Evolutionary conservation across 129 eudicot species (phyloP).

Genomic region (Lactuca saligna): DNA sequence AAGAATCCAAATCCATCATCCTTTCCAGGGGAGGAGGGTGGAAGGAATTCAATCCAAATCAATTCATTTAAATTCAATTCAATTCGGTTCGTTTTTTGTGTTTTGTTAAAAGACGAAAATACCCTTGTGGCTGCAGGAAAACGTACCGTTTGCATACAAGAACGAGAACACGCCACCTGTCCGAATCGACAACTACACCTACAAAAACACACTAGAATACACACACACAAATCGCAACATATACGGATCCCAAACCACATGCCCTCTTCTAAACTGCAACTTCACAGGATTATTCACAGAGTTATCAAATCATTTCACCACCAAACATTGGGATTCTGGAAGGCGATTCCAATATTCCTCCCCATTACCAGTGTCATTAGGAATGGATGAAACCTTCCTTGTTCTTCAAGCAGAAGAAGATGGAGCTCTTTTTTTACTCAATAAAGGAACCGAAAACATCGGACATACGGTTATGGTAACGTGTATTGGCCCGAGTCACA

Average conservation of each 20-base stretch:
- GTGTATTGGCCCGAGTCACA: constrained; percentile 54
- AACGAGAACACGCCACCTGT: constrained; percentile 33
- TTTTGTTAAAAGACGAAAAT: background rate
- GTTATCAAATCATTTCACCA: constrained; percentile 59
- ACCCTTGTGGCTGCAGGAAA: constrained; percentile 23
- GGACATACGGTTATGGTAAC: constrained; percentile 66
- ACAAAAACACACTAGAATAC: constrained; percentile 38
- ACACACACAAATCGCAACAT: constrained; percentile 34
- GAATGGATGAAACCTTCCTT: constrained; percentile 60
- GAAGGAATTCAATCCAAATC: too few relatives aligned
- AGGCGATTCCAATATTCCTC: constrained; percentile 60
- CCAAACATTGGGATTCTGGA: constrained; percentile 74
- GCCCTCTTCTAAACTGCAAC: constrained; percentile 63
- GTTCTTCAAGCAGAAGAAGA: constrained; percentile 79
- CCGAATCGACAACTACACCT: constrained; percentile 46
- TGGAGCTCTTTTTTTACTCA: constrained; percentile 61
- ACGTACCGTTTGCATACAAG: constrained; percentile 38
- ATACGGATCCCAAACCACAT: constrained; percentile 41
- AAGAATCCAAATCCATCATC: too few relatives aligned
- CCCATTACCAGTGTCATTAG: constrained; percentile 54
- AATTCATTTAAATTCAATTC: too few relatives aligned
- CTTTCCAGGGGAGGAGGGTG: too few relatives aligned
- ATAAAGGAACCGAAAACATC: constrained; percentile 65
- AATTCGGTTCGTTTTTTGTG: too few relatives aligned
- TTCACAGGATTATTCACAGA: constrained; percentile 54